Evolutionary conservation across 2,329 filamentous ascomycete species (phyloP).

Genomic region (Fusarium beomiforme): DNA sequence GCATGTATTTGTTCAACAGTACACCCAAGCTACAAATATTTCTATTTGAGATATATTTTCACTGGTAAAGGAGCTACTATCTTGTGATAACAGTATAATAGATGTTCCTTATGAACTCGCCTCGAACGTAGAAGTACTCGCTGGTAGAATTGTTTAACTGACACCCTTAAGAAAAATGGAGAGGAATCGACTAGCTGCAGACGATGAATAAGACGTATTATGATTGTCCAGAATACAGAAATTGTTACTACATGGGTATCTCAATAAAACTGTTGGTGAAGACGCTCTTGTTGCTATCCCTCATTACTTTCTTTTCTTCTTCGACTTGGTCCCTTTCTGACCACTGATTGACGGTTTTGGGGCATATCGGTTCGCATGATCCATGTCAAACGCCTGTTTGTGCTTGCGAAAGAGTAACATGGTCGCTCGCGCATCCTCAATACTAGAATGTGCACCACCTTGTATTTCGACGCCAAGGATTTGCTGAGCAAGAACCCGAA

Average conservation of each 20-base stretch:
- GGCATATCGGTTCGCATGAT: constrained; percentile 75
- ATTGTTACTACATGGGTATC: constrained; percentile 35
- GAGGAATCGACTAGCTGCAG: not conserved
- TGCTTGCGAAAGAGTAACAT: constrained; percentile 89
- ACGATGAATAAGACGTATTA: not conserved
- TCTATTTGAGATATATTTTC: too few species aligned
- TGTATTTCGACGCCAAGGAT: constrained; percentile 71
- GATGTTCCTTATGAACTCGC: too few species aligned
- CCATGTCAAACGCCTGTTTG: constrained; percentile 86
- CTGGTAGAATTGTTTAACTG: too few species aligned
- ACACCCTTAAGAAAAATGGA: too few species aligned
- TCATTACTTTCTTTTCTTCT: constrained; percentile 52
- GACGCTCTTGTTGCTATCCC: not conserved
- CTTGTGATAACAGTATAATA: too few species aligned
- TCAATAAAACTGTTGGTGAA: constrained; percentile 3
- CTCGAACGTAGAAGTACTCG: not conserved
- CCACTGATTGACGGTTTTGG: constrained; percentile 40
- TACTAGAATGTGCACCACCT: constrained; percentile 70
- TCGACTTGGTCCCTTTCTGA: constrained; percentile 53
- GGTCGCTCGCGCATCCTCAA: constrained; percentile 84
- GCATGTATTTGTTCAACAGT: too few species aligned
- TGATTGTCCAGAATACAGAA: not conserved
- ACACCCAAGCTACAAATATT: too few species aligned
- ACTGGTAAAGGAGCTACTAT: too few species aligned
- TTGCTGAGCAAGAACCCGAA: constrained; percentile 67